A percentile compares a stretch with the other conserved stretches of the same genome.
Conservation (phyloP, 495 filamentous ascomycete species). For the Hyaloscypha hepaticicola region DNA sequence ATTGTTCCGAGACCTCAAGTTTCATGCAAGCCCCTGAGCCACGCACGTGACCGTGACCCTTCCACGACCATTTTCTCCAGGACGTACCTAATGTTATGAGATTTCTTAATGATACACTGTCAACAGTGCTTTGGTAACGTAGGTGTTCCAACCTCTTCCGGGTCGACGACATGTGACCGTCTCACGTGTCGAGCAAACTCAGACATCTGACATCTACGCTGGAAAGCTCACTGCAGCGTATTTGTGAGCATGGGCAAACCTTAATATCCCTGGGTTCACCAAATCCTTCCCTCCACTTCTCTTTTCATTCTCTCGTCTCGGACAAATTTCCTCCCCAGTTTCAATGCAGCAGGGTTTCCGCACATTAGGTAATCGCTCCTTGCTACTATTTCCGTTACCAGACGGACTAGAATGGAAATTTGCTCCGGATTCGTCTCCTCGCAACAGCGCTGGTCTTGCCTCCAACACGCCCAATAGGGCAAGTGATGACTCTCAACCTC, state of each 20-base stretch:
- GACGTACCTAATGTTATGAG: too few relatives aligned
- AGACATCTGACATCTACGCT: not conserved
- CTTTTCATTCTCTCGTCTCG: not conserved
- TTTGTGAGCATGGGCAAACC: not conserved
- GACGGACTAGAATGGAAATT: conserved; percentile 3
- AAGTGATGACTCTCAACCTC: not conserved
- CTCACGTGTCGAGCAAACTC: not conserved
- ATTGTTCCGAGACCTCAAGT: not conserved
- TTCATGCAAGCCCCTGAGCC: not conserved
- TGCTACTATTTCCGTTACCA: too few relatives aligned
- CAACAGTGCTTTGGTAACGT: too few relatives aligned
- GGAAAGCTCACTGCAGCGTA: not conserved
- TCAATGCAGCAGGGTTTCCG: not conserved
- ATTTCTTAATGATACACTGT: too few relatives aligned
- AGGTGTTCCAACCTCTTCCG: not conserved
- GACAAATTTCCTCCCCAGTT: not conserved
- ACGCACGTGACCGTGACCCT: not conserved
- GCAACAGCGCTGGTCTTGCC: not conserved
- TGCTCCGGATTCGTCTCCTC: not conserved
- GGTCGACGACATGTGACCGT: not conserved
- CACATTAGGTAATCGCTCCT: not conserved
- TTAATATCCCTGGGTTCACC: too few relatives aligned
- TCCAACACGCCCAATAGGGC: conserved; percentile 1
- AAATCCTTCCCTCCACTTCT: too few relatives aligned
- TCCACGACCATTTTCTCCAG: too few relatives aligned